Percentiles rank a stretch among this genome's conserved stretches.
Evolutionary conservation across 176 grass and related monocot genomes (phyloP).

Genomic region (Bonia amplexicaulis): DNA sequence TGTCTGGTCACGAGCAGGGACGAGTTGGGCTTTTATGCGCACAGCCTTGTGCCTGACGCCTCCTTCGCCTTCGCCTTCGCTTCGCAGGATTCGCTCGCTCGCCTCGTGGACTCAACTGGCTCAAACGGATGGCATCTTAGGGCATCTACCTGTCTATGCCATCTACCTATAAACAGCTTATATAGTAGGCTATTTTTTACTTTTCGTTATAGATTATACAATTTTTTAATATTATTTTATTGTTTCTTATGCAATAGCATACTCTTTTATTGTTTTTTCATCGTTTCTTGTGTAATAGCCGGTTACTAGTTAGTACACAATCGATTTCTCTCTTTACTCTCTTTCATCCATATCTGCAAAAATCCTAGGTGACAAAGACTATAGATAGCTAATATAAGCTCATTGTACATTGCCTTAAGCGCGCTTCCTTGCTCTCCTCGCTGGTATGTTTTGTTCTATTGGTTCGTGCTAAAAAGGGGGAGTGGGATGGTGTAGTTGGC

Average conservation of each 20-base stretch:
- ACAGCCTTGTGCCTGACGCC: slow-evolving; percentile 28
- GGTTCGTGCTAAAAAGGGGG: not conserved
- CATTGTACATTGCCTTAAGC: not conserved
- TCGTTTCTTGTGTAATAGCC: too few relatives aligned
- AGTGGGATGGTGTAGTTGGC: not conserved
- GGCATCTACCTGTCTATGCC: not conserved
- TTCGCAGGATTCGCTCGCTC: not conserved
- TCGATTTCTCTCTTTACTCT: too few relatives aligned
- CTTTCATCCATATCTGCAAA: too few relatives aligned
- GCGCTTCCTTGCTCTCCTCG: not conserved
- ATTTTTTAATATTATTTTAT: too few relatives aligned
- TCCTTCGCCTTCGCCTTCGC: not conserved
- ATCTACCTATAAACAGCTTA: too few relatives aligned
- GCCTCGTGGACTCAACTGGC: not conserved
- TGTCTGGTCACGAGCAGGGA: not conserved
- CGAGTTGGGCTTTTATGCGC: not conserved
- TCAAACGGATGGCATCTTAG: not conserved
- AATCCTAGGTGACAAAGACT: too few relatives aligned
- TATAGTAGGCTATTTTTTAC: too few relatives aligned
- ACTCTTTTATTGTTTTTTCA: too few relatives aligned
- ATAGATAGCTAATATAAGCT: too few relatives aligned
- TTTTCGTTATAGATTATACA: too few relatives aligned
- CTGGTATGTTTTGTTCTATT: not conserved
- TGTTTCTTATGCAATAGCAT: too few relatives aligned
- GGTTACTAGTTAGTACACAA: too few relatives aligned